Conservation (phyloP, 495 filamentous ascomycete species). For the Platismatia glauca region DNA sequence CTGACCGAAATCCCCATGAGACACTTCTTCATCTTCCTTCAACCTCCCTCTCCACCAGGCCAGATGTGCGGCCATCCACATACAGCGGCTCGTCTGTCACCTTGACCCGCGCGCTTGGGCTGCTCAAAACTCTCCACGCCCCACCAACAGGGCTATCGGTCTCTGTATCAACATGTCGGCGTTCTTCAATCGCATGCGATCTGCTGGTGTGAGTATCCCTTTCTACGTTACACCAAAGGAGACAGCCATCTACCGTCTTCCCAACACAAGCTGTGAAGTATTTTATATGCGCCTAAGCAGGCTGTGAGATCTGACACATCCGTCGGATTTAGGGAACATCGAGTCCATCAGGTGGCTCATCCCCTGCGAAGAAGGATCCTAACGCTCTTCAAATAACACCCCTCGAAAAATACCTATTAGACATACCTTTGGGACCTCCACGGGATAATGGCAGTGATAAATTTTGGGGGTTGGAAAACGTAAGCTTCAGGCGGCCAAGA, state of each 20-base stretch:
- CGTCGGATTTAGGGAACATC: slow-evolving; percentile 29
- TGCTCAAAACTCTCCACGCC: background rate
- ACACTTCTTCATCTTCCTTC: background rate
- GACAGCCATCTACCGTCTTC: background rate
- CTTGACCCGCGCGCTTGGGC: slow-evolving; percentile 11
- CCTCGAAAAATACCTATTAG: slow-evolving; percentile 71
- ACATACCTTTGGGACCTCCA: slow-evolving; percentile 56
- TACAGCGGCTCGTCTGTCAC: slow-evolving; percentile 5
- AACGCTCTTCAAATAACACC: slow-evolving; percentile 60
- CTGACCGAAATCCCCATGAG: slow-evolving; percentile 4
- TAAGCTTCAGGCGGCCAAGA: slow-evolving; percentile 38
- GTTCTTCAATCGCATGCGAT: slow-evolving; percentile 34
- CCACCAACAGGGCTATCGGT: background rate
- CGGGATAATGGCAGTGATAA: slow-evolving; percentile 90
- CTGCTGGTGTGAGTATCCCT: slow-evolving; percentile 28
- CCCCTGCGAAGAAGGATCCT: slow-evolving; percentile 62
- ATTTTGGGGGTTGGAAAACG: slow-evolving; percentile 97
- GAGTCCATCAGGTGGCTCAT: slow-evolving; percentile 35
- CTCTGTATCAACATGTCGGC: slow-evolving; percentile 28
- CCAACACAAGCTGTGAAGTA: slow-evolving; percentile 11
- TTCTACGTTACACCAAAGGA: background rate
- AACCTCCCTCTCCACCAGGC: background rate
- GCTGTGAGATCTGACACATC: slow-evolving; percentile 3
- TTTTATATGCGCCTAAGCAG: slow-evolving; percentile 4
- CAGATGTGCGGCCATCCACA: slow-evolving; percentile 7